Base-by-base conservation (phyloP, 164 flowering plant species). In the Berberis vulgaris region DNA sequence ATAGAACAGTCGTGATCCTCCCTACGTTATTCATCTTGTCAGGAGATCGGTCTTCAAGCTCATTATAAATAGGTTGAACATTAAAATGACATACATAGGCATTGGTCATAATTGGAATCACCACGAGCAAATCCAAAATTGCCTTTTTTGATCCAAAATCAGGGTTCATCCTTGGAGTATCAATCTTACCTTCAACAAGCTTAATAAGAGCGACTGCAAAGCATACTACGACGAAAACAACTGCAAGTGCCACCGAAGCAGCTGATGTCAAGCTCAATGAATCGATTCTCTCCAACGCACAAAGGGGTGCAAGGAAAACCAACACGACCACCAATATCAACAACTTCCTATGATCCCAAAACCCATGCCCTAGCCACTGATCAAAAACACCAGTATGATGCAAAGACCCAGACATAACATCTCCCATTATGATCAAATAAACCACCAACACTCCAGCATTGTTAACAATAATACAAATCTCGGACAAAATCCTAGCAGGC, bases 391-490 rank as follows among this genome's bases (percentile, higher is more conserved):
- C 99, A 13, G 71, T 13, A 63, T 95, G 99, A 68, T 76, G 81
- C 45, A 72, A 41, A 1, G 97, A 91, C 39, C 99, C 99, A 0
- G 97, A 87, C 87, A 95, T 72, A 7, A 95, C 99, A 78, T 94
- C 99, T 4, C 99, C 99, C 62, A 95, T 85, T 0, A 95, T 95
- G 4, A 95, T 95, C 88, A 95, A 80, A 75, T 95, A 95, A 62
- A 95, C 99, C 6, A 95, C 86, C 80, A 95, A 76, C 64, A 91
- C 81, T 6, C 99, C 99, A 0, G 85, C 96, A 79, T 91, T 95
- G 67, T 91, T 89, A 60, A 95, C 67, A 59, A 95, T 80, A 45
- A 95, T 87, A 74, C 96, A 91, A 63, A 89, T 85, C 63, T 95
- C 97, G 0, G 89, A 83, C 65, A 87, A 38, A 62, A 91, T 45